Base-by-base conservation (phyloP, 2,329 filamentous ascomycete genomes). In the Nannizziopsis barbatae region DNA sequence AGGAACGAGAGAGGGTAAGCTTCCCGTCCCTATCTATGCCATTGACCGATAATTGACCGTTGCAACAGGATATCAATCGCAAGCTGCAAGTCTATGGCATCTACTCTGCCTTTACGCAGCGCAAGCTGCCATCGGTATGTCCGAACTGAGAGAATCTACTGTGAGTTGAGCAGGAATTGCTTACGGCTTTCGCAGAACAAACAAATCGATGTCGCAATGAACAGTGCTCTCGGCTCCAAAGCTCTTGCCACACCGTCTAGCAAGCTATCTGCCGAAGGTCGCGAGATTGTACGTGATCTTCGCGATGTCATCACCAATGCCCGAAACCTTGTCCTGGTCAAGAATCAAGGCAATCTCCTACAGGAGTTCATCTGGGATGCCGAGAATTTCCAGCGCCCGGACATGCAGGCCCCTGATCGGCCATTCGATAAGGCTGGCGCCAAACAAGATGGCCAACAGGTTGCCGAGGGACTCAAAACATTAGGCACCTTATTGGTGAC, bases 361-460 rank as follows among this genome's bases (percentile, higher is more conserved):
- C 92, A 98, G 63, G 89, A 98, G 60, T 96, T 98, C 68, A 86
- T 96, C 68, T 98, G 86, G 84, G 85, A 95, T 63, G 89, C 88
- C 0, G 80, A 87, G 62, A 76, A 84, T 41, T 81, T 92, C 53
- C 78, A 80, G 46, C 70, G 56, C 38, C 57, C 77, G 50, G 73
- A 76, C 45, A 74, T 86, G 20, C 65, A 70, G 50, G 67, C 74
- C 1, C 85, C 86, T 2, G 73, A 75, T 49, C 76, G 79, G 1
- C 83, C 87, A 0, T 58, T 94, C 42, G 76, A 80, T 62, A 93
- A 87, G 71, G 81, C 85, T 0, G 76, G 77, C 1, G 86, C 85
- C 20, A 80, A 84, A 69, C 82, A 90, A 62, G 86, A 98, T 63
- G 86, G 83, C 36, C 80, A 92, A 54, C 76, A 90, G 64, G 87